Conservation (phyloP, 2,329 filamentous ascomycete genomes). For the Aphanocladium album region DNA sequence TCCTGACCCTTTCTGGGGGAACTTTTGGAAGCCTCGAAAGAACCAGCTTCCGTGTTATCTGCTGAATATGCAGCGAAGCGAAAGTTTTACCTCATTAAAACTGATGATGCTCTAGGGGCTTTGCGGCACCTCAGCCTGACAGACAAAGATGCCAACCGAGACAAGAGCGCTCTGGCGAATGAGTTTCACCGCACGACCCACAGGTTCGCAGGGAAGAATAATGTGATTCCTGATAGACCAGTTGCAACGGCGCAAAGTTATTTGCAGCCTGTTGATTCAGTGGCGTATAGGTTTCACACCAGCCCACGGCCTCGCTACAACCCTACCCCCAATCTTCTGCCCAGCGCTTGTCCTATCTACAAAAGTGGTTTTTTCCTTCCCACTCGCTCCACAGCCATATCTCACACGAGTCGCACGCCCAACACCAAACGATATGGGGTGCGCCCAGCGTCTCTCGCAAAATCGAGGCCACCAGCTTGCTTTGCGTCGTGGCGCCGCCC, state of each 20-base stretch:
- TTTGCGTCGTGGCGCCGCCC: conserved; percentile 5
- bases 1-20: background rate
- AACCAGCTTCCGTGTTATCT: background rate
- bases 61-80: background rate
- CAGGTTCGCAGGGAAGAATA: background rate
- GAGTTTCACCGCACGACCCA: background rate
- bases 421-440: too few relatives aligned
- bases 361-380: conserved; percentile 1
- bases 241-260: background rate
- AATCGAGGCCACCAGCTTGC: background rate
- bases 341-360: background rate
- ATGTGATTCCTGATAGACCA: background rate
- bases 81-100: conserved; percentile 8
- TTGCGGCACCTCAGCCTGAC: background rate
- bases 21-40: conserved; percentile 9
- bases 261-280: background rate
- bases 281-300: background rate
- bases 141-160: background rate
- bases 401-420: too few relatives aligned
- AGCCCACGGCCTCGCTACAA: background rate
- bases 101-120: background rate
- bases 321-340: background rate
- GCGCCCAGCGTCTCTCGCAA: background rate
- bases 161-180: background rate
- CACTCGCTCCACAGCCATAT: conserved; percentile 2